Evolutionary conservation across 345 rosid species (phyloP), one percentile per base, ranked within the genome.

Genomic region (Populus euphratica): DNA sequence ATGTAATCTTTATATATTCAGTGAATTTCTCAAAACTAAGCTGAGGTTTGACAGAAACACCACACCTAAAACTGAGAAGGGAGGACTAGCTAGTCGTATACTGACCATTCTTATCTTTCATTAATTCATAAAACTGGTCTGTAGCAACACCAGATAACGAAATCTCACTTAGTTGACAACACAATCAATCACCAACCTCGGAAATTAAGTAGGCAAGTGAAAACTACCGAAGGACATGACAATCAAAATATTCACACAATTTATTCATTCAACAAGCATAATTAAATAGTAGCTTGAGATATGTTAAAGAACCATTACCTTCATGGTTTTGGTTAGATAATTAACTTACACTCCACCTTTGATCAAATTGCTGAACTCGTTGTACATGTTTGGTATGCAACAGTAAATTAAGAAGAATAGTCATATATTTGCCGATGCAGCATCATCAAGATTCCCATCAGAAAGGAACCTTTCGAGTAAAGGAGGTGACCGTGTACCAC

Each of bases 371-470:
- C 10, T n/a, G 63, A 54, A 10, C 62, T 21, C 10, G 62, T 23
- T 54, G 62, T 9, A 3, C 64, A 8, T 59, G 13, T 23, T 23
- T 59, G 64, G 59, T 0, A 3, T 59, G 27, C 0, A 59, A n/a
- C 29, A 59, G 64, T 23, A 8, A 35, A 62, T 20, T 23, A 18
- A 31, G 13, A 67, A 33, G 39, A 5, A 47, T 76, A 85, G 88
- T 68, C 88, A 82, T 70, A 65, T 82, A 84, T 78, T 74, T 59
- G 88, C 83, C 39, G 90, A 82, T 87, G 90, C 90, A 87, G 90
- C 90, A 87, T 87, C 90, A 87, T 87, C 90, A 87, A 84, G 90
- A 87, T 87, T 87, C 90, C 80, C 90, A 87, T 21, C 68, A 65
- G 41, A 27, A 71, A 81, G 73, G 78, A 41, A 49, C 52, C 69